A percentile compares a stretch with the other conserved stretches of the same genome.
Conservation (phyloP, 2,329 filamentous ascomycete species). For the Volutella citrinella region DNA sequence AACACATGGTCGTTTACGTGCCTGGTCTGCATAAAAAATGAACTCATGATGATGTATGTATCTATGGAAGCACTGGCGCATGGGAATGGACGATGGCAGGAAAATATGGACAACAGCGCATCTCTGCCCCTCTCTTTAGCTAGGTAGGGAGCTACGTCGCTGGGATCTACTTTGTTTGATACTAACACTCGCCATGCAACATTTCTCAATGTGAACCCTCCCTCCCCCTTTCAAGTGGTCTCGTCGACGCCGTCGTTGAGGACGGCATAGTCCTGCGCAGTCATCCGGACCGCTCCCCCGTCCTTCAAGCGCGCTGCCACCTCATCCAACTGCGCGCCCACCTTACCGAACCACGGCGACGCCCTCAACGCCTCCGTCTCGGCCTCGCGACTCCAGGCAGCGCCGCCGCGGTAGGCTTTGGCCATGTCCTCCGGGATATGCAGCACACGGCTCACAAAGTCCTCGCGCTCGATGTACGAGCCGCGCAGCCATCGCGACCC, state of each 20-base stretch:
- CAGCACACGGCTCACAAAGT: conserved; percentile 37
- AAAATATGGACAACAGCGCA: conserved; percentile 7
- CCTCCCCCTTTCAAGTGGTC: background rate
- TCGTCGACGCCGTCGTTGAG: conserved; percentile 10
- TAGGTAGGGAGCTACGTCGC: too few species aligned
- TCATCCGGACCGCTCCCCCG: conserved; percentile 19
- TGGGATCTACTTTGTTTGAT: too few species aligned
- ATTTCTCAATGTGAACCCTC: too few species aligned
- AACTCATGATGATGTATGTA: conserved; percentile 9
- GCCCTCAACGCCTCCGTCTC: conserved; percentile 24
- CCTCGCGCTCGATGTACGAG: conserved; percentile 66
- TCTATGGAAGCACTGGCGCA: conserved; percentile 14
- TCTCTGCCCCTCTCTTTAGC: conserved; percentile 6
- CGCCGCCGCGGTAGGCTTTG: conserved; percentile 18
- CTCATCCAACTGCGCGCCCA: conserved; percentile 9
- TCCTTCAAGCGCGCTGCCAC: conserved; percentile 12
- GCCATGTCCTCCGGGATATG: conserved; percentile 28
- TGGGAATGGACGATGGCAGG: conserved; percentile 9
- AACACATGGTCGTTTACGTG: too few species aligned
- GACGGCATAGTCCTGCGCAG: conserved; percentile 13
- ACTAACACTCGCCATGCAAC: too few species aligned
- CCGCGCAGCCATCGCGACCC: conserved; percentile 82
- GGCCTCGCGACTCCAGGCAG: conserved; percentile 21
- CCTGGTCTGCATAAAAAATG: too few species aligned
- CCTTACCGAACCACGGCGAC: conserved; percentile 26